phyloP scores from a whole-genome alignment of 768 basidiomycete species.

The Udeniomyces megalosporus region DNA sequence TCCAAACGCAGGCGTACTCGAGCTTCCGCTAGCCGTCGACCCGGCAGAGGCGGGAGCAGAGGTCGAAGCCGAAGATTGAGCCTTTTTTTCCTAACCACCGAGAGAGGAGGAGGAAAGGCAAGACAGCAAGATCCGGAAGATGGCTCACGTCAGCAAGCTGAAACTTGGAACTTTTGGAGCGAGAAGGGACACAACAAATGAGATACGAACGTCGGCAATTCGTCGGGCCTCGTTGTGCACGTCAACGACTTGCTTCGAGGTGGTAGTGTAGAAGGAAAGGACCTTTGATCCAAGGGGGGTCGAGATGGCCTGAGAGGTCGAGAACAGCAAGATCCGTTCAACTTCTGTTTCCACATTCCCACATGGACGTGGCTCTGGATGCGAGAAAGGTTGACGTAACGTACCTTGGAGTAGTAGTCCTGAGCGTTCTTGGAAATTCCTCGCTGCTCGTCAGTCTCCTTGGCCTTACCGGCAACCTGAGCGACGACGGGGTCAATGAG shows the following conservation, averaged over 20 bases:
- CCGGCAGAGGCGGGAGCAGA: neutral
- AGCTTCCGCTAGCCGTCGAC: neutral
- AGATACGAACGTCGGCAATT: slow-evolving; percentile 40
- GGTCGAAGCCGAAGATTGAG: neutral
- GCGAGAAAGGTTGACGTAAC: neutral
- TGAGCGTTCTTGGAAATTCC: slow-evolving; percentile 52
- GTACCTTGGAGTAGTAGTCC: slow-evolving; percentile 40
- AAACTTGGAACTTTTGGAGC: neutral
- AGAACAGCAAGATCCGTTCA: no score
- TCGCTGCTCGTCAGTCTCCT: slow-evolving; percentile 63
- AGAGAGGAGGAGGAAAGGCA: neutral
- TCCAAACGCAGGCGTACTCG: neutral
- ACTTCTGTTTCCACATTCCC: no score
- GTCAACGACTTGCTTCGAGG: slow-evolving; percentile 72
- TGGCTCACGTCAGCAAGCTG: neutral
- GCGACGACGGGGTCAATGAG: slow-evolving; percentile 48
- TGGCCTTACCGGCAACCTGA: slow-evolving; percentile 36
- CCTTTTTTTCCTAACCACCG: slow-evolving; percentile 10
- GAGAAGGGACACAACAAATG: neutral
- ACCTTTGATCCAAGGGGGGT: slow-evolving; percentile 31
- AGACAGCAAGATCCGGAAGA: neutral
- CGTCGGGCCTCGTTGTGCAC: slow-evolving; percentile 86
- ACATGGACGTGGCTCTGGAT: neutral
- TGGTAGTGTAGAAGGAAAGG: slow-evolving; percentile 62
- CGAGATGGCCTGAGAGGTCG: neutral